phyloP scores from a whole-genome alignment of 2,329 filamentous ascomycete genomes.

The Aspergillus clavatus region DNA sequence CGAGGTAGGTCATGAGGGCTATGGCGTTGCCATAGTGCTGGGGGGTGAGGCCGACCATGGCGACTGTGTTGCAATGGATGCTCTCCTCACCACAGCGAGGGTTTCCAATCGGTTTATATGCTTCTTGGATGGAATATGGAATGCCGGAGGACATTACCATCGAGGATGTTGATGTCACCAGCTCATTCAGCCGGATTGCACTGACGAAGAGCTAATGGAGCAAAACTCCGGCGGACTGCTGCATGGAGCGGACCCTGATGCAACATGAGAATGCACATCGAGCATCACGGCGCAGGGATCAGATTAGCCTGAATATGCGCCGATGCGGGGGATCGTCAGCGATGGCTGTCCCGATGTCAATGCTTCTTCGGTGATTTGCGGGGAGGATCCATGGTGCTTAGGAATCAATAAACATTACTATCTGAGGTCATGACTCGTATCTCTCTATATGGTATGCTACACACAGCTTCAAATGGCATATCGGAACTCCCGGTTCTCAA shows the following conservation, averaged over 20 bases:
- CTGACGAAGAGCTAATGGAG: background rate
- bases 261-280: background rate
- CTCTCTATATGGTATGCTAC: background rate
- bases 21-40: background rate
- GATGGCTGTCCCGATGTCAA: no score
- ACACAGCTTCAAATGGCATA: slow-evolving; percentile 16
- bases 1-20: background rate
- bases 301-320: background rate
- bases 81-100: background rate
- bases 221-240: background rate
- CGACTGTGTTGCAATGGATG: background rate
- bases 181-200: background rate
- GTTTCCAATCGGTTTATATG: background rate
- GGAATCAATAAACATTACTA: no score
- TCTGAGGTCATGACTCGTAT: no score
- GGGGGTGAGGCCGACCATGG: background rate
- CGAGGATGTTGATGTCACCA: background rate
- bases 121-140: no score
- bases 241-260: background rate
- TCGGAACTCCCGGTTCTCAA: slow-evolving; percentile 23
- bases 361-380: no score
- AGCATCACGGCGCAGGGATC: background rate
- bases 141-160: no score
- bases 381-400: no score
- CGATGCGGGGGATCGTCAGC: background rate